Conservation (phyloP, 1,284 basidiomycete genomes). For the Paramarasmius palmivorus region DNA sequence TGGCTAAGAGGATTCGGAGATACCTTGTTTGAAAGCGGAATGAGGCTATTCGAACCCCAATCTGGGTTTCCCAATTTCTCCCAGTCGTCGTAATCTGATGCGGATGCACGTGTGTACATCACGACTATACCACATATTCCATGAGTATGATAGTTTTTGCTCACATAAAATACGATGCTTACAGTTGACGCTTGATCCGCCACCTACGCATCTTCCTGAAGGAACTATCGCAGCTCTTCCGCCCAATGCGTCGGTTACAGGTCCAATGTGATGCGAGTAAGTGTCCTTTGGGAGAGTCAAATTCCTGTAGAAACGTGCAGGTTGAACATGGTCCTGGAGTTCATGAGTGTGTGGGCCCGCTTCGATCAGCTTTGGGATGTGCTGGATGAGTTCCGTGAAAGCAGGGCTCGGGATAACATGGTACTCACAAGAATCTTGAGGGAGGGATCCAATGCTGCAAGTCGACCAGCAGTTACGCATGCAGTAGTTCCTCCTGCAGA, state of each 20-base stretch:
- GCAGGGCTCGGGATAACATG: neutral
- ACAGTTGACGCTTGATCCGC: slow-evolving; percentile 65
- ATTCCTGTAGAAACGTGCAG: slow-evolving; percentile 45
- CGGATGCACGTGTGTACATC: slow-evolving; percentile 49
- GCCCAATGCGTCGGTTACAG: slow-evolving; percentile 42
- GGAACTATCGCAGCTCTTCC: slow-evolving; percentile 43
- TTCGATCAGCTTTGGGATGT: slow-evolving; percentile 35
- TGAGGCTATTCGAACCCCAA: slow-evolving; percentile 42
- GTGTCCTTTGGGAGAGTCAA: slow-evolving; percentile 33
- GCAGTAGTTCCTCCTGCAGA: slow-evolving; percentile 41
- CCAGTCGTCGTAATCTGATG: slow-evolving; percentile 51
- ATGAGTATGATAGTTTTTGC: neutral
- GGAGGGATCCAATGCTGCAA: slow-evolving; percentile 38
- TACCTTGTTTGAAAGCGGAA: slow-evolving; percentile 47
- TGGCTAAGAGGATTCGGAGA: neutral
- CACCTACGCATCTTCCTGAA: slow-evolving; percentile 52
- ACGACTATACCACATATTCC: slow-evolving; percentile 34
- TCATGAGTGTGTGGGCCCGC: slow-evolving; percentile 46
- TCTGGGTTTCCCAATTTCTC: slow-evolving; percentile 39
- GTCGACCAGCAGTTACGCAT: slow-evolving; percentile 42
- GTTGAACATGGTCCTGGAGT: slow-evolving; percentile 46
- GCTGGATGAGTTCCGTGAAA: neutral
- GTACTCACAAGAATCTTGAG: slow-evolving; percentile 35
- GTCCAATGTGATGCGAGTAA: slow-evolving; percentile 40
- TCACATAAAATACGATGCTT: neutral